Base-by-base conservation (phyloP, 1,284 basidiomycete species). In the Phlebopus sp. region DNA sequence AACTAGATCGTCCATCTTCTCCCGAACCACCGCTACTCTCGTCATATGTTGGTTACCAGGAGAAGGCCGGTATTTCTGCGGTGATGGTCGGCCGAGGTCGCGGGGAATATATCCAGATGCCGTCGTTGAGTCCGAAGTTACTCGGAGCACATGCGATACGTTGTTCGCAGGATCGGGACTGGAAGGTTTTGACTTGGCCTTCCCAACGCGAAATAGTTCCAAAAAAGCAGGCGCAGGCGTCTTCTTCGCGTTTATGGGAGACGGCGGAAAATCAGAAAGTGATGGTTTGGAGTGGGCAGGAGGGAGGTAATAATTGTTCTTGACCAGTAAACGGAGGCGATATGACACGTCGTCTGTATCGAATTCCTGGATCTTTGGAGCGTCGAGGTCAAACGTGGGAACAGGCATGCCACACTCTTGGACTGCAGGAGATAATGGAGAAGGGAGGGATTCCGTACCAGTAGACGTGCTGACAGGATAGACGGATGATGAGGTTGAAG, bases 261-360 rank as follows among this genome's bases (percentile, higher is more conserved):
- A 44, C 0, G 69, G 62, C 11, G 78, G 74, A 50, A 87, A 78
- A 44, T 82, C 79, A 35, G 79, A 73, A 2, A 79, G 78, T 8
- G 77, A 79, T 3, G 88, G 88, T 59, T 91, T 91, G 34, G 81
- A 75, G 59, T 91, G 88, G 0, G 89, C 88, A 10, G 88, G 89
- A 5, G 88, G 88, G 34, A 91, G 78, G 60, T 87, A 91, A 61
- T 91, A 91, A 59, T 75, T 89, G 69, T 91, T 91, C 63, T 84
- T 86, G 47, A 91, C 82, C 37, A 91, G 78, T 42, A 91, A 74
- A 37, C 82, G 82, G 15, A 91, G 77, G 21, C 88, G 84, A 68
- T 89, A 86, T 19, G 86, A 82, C 30, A 91, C 87, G 59, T 91
- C 88, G 64, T 91, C 89, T 15, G 77, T 74, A 57, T 88, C 82